phyloP scores from a whole-genome alignment of 2,329 filamentous ascomycete genomes.

The Fusarium musae region DNA sequence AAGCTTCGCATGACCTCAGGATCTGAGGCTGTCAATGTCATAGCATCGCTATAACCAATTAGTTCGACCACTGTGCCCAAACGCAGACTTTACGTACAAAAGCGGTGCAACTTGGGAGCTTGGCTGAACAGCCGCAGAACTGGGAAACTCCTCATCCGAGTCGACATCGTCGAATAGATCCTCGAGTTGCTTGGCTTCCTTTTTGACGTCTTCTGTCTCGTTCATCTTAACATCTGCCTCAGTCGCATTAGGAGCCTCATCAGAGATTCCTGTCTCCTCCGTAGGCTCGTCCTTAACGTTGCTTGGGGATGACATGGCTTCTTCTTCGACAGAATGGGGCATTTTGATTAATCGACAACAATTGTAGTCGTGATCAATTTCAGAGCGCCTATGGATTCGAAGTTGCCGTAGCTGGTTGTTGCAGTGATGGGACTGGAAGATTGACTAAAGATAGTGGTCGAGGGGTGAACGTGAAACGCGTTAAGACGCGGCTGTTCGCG shows the following conservation, averaged over 20 bases:
- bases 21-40: conserved; percentile 68
- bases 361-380: not conserved
- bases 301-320: conserved; percentile 42
- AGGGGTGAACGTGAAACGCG: conserved; percentile 35
- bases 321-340: conserved; percentile 37
- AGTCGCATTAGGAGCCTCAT: conserved; percentile 22
- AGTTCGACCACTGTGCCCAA: conserved; percentile 3
- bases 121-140: conserved; percentile 56
- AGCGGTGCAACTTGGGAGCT: conserved; percentile 57
- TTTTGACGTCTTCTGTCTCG: conserved; percentile 48
- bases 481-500: conserved; percentile 40
- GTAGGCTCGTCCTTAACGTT: conserved; percentile 44
- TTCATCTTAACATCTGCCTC: conserved; percentile 37
- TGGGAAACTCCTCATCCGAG: conserved; percentile 71
- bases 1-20: conserved; percentile 91
- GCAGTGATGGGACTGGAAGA: conserved; percentile 36
- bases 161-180: conserved; percentile 69
- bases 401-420: conserved; percentile 29
- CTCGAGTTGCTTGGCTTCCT: conserved; percentile 63
- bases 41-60: conserved; percentile 45
- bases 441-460: conserved; percentile 10
- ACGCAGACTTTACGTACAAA: conserved; percentile 55
- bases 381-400: not conserved
- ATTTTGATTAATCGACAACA: conserved; percentile 12
- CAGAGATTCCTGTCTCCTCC: conserved; percentile 39